Conservation (phyloP, 768 basidiomycete species). For the Lactifluus piperatus region DNA sequence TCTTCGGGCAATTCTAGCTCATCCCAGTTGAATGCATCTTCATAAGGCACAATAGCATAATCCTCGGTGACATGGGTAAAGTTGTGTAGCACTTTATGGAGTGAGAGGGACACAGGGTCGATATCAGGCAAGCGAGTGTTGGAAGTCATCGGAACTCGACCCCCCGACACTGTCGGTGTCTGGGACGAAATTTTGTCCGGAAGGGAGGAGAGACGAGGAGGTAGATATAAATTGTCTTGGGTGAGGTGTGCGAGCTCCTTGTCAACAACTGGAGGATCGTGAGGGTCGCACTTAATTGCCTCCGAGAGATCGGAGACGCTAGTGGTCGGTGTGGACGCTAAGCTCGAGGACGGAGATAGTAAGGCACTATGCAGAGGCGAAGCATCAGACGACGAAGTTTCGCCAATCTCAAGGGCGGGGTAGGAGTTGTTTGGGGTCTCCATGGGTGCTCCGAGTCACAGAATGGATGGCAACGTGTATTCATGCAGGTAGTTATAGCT, state of each 20-base stretch:
- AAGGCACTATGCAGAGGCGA: not conserved
- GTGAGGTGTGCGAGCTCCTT: conserved; percentile 29
- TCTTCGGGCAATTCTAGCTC: conserved; percentile 57
- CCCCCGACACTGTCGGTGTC: conserved; percentile 21
- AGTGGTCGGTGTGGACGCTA: conserved; percentile 5
- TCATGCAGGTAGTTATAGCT: conserved; percentile 8
- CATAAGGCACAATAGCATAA: conserved; percentile 61
- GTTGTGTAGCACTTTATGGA: conserved; percentile 78
- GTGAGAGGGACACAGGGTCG: conserved; percentile 71
- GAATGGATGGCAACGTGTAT: not conserved
- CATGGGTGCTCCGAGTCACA: not conserved
- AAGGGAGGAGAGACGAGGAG: conserved; percentile 74
- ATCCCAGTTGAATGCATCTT: conserved; percentile 82
- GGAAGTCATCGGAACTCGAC: conserved; percentile 43
- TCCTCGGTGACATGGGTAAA: conserved; percentile 52
- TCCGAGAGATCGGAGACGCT: not conserved
- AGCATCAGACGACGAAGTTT: not conserved
- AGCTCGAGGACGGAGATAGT: not conserved
- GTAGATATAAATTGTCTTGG: conserved; percentile 65
- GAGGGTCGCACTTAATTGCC: conserved; percentile 38
- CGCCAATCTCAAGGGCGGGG: not conserved
- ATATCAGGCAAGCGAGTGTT: conserved; percentile 76
- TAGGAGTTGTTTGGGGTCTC: not conserved
- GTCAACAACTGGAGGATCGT: conserved; percentile 46
- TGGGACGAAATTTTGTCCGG: conserved; percentile 35